These are phyloP conservation scores for Colletotrichum eleusines DNA, from an alignment of 2,329 filamentous ascomycete species.

Conservation along the genomic window DNA sequence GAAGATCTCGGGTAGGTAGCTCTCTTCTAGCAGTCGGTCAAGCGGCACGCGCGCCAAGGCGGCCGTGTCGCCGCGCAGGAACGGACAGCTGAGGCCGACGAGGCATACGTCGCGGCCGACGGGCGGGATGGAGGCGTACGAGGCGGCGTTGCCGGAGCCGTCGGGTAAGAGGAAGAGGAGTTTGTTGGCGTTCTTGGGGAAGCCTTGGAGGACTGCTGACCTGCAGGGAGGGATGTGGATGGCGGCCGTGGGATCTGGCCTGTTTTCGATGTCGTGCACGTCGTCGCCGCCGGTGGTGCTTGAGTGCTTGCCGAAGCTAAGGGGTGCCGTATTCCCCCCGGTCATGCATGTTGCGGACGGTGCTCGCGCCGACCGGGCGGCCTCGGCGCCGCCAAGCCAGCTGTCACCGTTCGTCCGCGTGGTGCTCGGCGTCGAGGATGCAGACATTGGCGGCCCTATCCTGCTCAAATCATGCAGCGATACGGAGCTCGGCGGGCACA, in stretches of 20 bases:
- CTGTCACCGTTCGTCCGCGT: not conserved
- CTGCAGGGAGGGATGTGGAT: constrained; percentile 14
- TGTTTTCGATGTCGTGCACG: not conserved
- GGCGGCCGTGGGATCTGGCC: not conserved
- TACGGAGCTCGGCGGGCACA: not conserved
- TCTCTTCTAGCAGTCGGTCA: not conserved
- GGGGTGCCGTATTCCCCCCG: too few species aligned
- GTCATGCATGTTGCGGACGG: too few species aligned
- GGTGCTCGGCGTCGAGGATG: not conserved
- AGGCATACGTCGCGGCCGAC: constrained; percentile 6
- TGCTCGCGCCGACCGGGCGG: too few species aligned
- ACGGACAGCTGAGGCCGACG: constrained; percentile 18
- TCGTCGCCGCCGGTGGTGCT: not conserved
- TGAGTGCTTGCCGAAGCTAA: too few species aligned
- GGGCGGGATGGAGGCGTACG: constrained; percentile 16
- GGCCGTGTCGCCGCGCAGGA: not conserved
- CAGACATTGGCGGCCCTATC: not conserved
- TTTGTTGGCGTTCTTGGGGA: constrained; percentile 7
- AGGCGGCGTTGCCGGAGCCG: constrained; percentile 20
- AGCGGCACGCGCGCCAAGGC: not conserved
- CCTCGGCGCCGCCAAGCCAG: not conserved
- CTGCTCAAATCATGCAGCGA: not conserved
- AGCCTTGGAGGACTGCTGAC: constrained; percentile 16
- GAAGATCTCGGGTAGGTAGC: constrained; percentile 12
- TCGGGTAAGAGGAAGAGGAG: constrained; percentile 16